Base-by-base conservation (phyloP, 108 stramenopile species). In the Discostella pseudostelligera region DNA sequence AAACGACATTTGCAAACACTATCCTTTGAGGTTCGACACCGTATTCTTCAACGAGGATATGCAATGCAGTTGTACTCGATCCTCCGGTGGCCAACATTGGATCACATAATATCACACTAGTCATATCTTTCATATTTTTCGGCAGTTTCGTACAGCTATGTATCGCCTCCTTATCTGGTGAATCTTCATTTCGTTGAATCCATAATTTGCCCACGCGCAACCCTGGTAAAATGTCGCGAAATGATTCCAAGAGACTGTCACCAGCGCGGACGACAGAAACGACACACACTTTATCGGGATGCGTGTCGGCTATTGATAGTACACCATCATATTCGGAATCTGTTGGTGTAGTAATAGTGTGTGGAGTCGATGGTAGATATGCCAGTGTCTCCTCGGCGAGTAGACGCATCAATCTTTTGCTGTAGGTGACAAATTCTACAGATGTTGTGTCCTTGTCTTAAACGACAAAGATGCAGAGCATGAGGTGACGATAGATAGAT, bases 61-160 rank as follows among this genome's bases (percentile, higher is more conserved):
- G 67, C 26, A 99, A 70, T 17, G 99, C 99, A 50, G 66, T 70
- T n/a, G 74, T 54, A 7, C 94, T 96, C 29, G 84, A 89, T 14
- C 98, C 97, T 16, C 98, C 99, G 5, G 99, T 99, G 8, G 97
- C 99, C 53, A 99, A 80, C 99, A 99, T 99, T 9, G 99, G 99
- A 76, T 99, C 99, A 51, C 93, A 94, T 7, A 99, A 77, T 7
- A 99, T 39, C 0, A 98, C 85, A 48, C 84, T 65, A 39, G 48
- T 46, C 85, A 87, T 92, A 1, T 81, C 65, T 2, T 69, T 53
- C 8, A 98, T 81, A 8, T 70, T 81, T 7, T 80, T 69, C 8
- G 99, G 99, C 51, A 99, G 60, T 74, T 99, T 99, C 56, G 81
- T 74, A 75, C 97, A 99, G 59, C 81, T 93, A 8, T 97, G 84